Conservation (phyloP, 2,329 filamentous ascomycete genomes). For the Parastagonospora avenae region DNA sequence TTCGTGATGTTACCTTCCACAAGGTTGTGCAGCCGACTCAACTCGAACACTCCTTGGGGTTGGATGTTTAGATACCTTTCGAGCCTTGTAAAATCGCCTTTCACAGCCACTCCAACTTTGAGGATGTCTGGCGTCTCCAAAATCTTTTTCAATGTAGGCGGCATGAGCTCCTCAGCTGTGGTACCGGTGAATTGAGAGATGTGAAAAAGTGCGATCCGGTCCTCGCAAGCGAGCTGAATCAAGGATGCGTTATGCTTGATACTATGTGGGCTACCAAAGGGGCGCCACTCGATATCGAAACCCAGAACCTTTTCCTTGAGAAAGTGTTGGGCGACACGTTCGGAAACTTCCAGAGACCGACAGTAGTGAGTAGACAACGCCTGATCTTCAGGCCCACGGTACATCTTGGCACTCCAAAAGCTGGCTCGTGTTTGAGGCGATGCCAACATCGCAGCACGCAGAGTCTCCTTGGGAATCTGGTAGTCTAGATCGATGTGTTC, state of each 20-base stretch:
- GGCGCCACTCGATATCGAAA: conserved; percentile 88
- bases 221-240: conserved; percentile 79
- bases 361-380: conserved; percentile 79
- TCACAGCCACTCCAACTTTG: conserved; percentile 79
- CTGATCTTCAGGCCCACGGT: conserved; percentile 60
- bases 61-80: conserved; percentile 64
- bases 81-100: conserved; percentile 68
- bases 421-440: conserved; percentile 34
- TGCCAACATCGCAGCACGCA: conserved; percentile 37
- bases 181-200: conserved; percentile 59
- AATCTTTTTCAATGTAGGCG: conserved; percentile 71
- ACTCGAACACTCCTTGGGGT: conserved; percentile 72
- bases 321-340: conserved; percentile 72
- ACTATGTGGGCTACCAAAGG: conserved; percentile 40
- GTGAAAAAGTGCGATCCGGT: conserved; percentile 81
- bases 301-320: conserved; percentile 73
- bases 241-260: conserved; percentile 84
- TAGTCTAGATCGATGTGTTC: conserved; percentile 31
- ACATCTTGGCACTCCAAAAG: conserved; percentile 73
- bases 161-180: conserved; percentile 61
- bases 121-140: conserved; percentile 72
- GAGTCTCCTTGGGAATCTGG: conserved; percentile 37
- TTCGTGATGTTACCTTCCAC: conserved; percentile 62
- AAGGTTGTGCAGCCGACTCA: conserved; percentile 83
- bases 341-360: conserved; percentile 67